Evolutionary conservation across 2,329 filamentous ascomycete genomes (phyloP), one percentile per base, ranked within the genome.

Genomic region (Sclerotinia subarctica): DNA sequence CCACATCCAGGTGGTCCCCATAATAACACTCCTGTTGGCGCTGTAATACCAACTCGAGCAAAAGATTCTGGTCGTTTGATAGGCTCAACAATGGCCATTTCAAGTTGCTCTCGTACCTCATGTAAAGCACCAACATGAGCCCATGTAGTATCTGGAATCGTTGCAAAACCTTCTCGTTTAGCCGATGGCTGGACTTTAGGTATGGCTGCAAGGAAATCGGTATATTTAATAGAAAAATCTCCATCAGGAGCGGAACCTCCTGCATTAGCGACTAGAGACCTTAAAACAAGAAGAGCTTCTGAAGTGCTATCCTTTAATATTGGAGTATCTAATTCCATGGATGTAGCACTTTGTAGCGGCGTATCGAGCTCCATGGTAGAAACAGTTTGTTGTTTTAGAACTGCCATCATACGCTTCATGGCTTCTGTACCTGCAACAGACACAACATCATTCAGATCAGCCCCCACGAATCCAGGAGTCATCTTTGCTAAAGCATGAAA

Each of bases 1-100:
- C 95, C 95, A 78, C 95, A 99, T 8, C 95, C 95, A 0, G 95
- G 95, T 0, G 95, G 95, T 0, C 95, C 95, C 93, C 94, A 99
- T 66, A 99, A 91, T 0, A 99, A 84, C 3, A 97, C 93, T 21
- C 95, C 95, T 0, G 92, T 91, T 0, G 93, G 91, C 0, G 91
- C 88, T 29, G 87, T 88, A 73, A 97, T 91, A 75, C 94, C 94
- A 8, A 95, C 88, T 11, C 84, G 83, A 42, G 85, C 85, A 78
- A 94, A 98, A 53, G 89, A 82, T 46, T 92, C 88, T 0, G 95
- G 95, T 66, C 90, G 82, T 72, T 90, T 88, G 79, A 99, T 98
- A 1, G 94, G 94, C 26, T 93, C 89, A 54, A 98, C 92, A 74
- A 99, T 96, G 56, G 93, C 92, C 76, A 89, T 88, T 73, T 91